Percentiles rank a stretch among this genome's conserved stretches.
These are phyloP conservation scores for Triticum turgidum DNA, from an alignment of 176 grass and related monocot species.

Conservation along the genomic window DNA sequence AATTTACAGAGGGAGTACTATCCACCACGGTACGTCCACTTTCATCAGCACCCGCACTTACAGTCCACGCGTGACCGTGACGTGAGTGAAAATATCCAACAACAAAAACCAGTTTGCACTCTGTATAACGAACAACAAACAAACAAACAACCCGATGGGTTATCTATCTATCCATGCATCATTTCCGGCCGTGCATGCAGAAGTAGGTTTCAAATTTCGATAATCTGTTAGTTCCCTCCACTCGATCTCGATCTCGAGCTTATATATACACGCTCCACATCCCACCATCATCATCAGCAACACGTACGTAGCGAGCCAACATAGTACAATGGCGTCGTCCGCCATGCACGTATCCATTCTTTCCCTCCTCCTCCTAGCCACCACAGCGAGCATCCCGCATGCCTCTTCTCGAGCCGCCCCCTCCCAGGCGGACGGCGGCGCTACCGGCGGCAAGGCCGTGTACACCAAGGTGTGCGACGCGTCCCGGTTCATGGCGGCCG, in stretches of 20 bases:
- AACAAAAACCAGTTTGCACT: not conserved
- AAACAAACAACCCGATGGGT: not conserved
- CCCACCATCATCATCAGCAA: not conserved
- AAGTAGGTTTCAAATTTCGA: not conserved
- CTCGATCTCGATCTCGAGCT: not conserved
- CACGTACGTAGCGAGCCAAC: not conserved
- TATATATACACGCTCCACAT: not conserved
- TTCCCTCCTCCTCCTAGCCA: not conserved
- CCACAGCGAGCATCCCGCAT: not conserved
- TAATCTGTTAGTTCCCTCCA: constrained; percentile 1
- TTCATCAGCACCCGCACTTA: not conserved
- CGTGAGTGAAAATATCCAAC: not conserved
- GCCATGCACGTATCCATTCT: not conserved
- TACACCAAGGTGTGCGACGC: constrained; percentile 37
- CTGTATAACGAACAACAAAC: not conserved
- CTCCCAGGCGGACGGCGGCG: not conserved
- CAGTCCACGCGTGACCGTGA: not conserved
- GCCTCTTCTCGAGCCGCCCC: not conserved
- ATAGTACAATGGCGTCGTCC: not conserved
- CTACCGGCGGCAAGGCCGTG: not conserved
- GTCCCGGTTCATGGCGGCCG: not conserved
- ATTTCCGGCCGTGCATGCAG: not conserved
- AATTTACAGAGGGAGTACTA: no score
- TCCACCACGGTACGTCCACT: not conserved
- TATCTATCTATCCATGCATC: not conserved